phyloP scores from a whole-genome alignment of 345 rosid species.

The Gossypium longicalyx region DNA sequence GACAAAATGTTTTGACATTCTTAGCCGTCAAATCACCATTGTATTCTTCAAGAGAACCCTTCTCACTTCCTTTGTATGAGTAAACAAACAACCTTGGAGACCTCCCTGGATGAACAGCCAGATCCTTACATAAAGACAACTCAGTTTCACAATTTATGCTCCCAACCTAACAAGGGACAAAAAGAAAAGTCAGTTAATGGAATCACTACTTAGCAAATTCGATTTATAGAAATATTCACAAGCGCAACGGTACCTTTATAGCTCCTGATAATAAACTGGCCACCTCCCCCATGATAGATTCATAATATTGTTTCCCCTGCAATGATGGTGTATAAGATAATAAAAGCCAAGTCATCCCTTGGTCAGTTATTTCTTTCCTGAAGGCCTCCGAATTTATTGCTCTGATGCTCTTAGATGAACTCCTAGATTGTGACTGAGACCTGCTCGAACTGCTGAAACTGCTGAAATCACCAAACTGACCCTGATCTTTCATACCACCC shows the following conservation, averaged over 20 bases:
- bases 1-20: slow-evolving; percentile 65
- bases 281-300: slow-evolving; percentile 59
- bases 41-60: slow-evolving; percentile 71
- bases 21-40: slow-evolving; percentile 51
- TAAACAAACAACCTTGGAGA: slow-evolving; percentile 65
- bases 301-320: slow-evolving; percentile 48
- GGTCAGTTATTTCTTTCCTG: slow-evolving; percentile 57
- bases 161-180: slow-evolving; percentile 49
- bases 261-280: slow-evolving; percentile 69
- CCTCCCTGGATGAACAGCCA: slow-evolving; percentile 44
- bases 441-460: slow-evolving; percentile 39
- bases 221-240: neutral
- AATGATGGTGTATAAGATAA: slow-evolving; percentile 49
- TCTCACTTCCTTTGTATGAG: slow-evolving; percentile 46
- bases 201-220: neutral
- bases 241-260: slow-evolving; percentile 47
- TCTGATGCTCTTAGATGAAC: slow-evolving; percentile 39
- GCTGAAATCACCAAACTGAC: slow-evolving; percentile 54
- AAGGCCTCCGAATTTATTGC: slow-evolving; percentile 48
- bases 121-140: slow-evolving; percentile 63
- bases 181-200: slow-evolving; percentile 8
- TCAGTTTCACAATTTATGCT: slow-evolving; percentile 73
- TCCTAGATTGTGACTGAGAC: slow-evolving; percentile 42
- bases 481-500: slow-evolving; percentile 31
- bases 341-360: slow-evolving; percentile 92